Percentiles rank a stretch among this genome's conserved stretches.
phyloP scores from a whole-genome alignment of 352 stramenopile species.

The Pseudoperonospora humuli region DNA sequence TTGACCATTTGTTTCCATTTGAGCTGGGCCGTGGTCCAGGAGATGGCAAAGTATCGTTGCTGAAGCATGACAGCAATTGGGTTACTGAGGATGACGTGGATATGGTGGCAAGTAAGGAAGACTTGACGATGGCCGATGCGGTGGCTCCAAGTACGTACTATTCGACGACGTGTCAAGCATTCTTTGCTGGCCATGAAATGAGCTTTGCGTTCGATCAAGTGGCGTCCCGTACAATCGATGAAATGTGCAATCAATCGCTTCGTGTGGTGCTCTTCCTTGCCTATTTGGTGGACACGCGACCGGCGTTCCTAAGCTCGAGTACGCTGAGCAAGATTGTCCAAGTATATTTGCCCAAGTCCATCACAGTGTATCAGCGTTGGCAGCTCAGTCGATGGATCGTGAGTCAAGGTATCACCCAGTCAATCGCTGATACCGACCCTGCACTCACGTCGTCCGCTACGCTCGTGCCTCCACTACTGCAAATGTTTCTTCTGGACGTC shows the following conservation, averaged over 20 bases:
- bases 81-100: slow-evolving; percentile 28
- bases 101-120: slow-evolving; percentile 22
- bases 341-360: slow-evolving; percentile 44
- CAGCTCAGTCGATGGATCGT: slow-evolving; percentile 53
- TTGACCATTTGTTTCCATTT: slow-evolving; percentile 50
- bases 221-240: slow-evolving; percentile 45
- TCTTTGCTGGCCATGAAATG: slow-evolving; percentile 49
- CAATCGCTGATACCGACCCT: slow-evolving; percentile 37
- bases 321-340: slow-evolving; percentile 37
- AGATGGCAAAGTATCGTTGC: slow-evolving; percentile 18
- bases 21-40: slow-evolving; percentile 21
- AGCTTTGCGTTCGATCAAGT: slow-evolving; percentile 57
- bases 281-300: slow-evolving; percentile 50
- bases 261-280: slow-evolving; percentile 59
- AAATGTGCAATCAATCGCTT: slow-evolving; percentile 53
- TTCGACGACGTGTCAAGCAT: slow-evolving; percentile 20
- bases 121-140: slow-evolving; percentile 12
- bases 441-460: slow-evolving; percentile 34
- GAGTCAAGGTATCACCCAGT: slow-evolving; percentile 44
- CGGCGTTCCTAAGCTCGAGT: slow-evolving; percentile 37
- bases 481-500: slow-evolving; percentile 54
- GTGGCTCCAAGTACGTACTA: slow-evolving; percentile 24
- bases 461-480: slow-evolving; percentile 48
- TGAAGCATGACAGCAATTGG: slow-evolving; percentile 8
- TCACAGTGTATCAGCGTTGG: slow-evolving; percentile 67